A percentile compares a stretch with the other conserved stretches of the same genome.
phyloP scores from a whole-genome alignment of 495 filamentous ascomycete species.

The Neurospora sp. region DNA sequence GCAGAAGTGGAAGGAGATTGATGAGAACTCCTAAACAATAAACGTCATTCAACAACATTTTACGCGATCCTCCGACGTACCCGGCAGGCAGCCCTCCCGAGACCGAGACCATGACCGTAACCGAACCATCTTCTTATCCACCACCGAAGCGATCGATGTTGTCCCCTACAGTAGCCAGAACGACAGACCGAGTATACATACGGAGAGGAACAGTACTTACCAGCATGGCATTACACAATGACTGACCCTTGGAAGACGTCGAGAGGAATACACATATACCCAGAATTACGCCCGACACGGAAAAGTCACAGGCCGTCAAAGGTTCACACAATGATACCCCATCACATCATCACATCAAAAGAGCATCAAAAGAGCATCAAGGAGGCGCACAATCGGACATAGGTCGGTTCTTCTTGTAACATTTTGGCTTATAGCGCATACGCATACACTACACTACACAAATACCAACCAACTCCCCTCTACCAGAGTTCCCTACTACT shows the following conservation, averaged over 20 bases:
- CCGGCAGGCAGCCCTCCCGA: too few relatives aligned
- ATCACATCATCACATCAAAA: neutral
- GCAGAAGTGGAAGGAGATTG: conserved; percentile 72
- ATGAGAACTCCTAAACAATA: conserved; percentile 50
- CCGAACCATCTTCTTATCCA: too few relatives aligned
- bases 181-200: too few relatives aligned
- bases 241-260: too few relatives aligned
- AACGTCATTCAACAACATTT: neutral
- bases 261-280: too few relatives aligned
- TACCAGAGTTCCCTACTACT: neutral
- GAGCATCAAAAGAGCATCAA: too few relatives aligned
- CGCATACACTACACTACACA: neutral
- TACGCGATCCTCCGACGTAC: neutral
- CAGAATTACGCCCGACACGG: too few relatives aligned
- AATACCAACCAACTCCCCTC: neutral
- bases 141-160: too few relatives aligned
- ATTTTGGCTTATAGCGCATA: neutral
- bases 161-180: too few relatives aligned
- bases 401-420: neutral
- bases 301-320: neutral
- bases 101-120: too few relatives aligned
- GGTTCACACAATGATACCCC: neutral
- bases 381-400: neutral
- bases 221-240: too few relatives aligned
- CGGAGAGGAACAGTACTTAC: too few relatives aligned